A percentile compares a stretch with the other conserved stretches of the same genome.
These are phyloP conservation scores for Diaporthe sp. DNA, from an alignment of 2,329 filamentous ascomycete species.

Conservation along the genomic window DNA sequence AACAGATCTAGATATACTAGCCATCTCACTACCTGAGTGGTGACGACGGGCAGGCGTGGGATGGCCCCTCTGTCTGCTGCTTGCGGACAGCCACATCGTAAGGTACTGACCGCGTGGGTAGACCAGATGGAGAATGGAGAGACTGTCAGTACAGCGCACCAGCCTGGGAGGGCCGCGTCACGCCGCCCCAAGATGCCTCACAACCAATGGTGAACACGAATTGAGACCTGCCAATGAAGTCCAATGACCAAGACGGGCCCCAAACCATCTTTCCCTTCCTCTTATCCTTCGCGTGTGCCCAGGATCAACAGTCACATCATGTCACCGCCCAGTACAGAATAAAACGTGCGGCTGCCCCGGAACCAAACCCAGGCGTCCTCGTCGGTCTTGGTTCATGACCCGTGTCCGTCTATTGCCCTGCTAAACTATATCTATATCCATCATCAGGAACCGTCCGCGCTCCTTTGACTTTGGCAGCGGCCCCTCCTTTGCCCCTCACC, in stretches of 20 bases:
- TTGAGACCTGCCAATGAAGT: conserved; percentile 24
- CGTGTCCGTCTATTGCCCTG: conserved; percentile 12
- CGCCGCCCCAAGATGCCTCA: conserved; percentile 28
- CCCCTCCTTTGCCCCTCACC: not conserved
- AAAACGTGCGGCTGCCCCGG: conserved; percentile 28
- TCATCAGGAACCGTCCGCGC: not conserved
- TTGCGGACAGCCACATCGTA: conserved; percentile 27
- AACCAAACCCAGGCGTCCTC: conserved; percentile 15
- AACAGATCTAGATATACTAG: conserved; percentile 3
- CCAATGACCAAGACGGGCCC: conserved; percentile 12
- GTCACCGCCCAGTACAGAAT: conserved; percentile 16
- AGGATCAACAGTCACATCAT: conserved; percentile 22
- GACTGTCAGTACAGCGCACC: not conserved
- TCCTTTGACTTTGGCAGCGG: not conserved
- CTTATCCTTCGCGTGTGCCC: not conserved
- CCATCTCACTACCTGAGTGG: conserved; percentile 9
- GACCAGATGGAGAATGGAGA: not conserved
- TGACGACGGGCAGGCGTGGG: not conserved
- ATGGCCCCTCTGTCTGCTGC: not conserved
- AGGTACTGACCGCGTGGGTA: conserved; percentile 2
- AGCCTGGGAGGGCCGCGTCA: conserved; percentile 39
- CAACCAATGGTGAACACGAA: conserved; percentile 26
- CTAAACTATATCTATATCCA: conserved; percentile 4
- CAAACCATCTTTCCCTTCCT: not conserved
- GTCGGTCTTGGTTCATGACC: conserved; percentile 16